Conservation (phyloP, 441 rosid genomes). For the Manihot esculenta region DNA sequence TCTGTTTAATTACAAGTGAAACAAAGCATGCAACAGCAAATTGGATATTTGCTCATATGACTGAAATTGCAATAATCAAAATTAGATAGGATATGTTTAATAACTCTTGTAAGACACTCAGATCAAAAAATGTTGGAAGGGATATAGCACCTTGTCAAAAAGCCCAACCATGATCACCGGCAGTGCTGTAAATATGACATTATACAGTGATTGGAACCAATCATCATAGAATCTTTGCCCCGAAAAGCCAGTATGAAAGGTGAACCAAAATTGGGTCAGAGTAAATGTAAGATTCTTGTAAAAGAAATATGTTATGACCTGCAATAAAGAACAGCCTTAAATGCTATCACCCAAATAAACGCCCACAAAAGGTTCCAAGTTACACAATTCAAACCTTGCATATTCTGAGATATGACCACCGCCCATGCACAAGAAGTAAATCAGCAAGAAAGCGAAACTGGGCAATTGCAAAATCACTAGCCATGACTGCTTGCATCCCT, state of each 20-base stretch:
- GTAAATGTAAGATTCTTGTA: slow-evolving; percentile 99
- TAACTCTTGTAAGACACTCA: slow-evolving; percentile 1
- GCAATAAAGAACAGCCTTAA: slow-evolving; percentile 35
- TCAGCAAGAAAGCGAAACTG: slow-evolving; percentile 94
- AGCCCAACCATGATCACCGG: slow-evolving; percentile 96
- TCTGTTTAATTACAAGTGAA: background rate
- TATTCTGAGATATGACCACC: slow-evolving; percentile 97
- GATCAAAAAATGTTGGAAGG: slow-evolving; percentile 3
- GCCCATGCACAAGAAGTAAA: slow-evolving; percentile 96
- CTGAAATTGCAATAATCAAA: background rate
- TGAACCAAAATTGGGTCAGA: slow-evolving; percentile 99
- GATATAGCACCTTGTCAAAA: slow-evolving; percentile 80
- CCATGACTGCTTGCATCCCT: slow-evolving; percentile 99
- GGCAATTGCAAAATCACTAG: slow-evolving; percentile 99
- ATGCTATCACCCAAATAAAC: slow-evolving; percentile 17
- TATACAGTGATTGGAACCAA: slow-evolving; percentile 98
- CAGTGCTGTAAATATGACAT: slow-evolving; percentile 89
- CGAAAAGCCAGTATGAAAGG: slow-evolving; percentile 96
- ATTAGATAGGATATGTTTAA: background rate
- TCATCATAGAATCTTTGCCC: slow-evolving; percentile 99
- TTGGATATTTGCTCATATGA: background rate
- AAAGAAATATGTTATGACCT: slow-evolving; percentile 98
- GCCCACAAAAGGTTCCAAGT: slow-evolving; percentile 11
- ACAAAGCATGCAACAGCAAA: background rate
- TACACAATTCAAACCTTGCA: slow-evolving; percentile 73